Base-by-base conservation (phyloP, 768 basidiomycete species). In the Sarcodon aspratus region DNA sequence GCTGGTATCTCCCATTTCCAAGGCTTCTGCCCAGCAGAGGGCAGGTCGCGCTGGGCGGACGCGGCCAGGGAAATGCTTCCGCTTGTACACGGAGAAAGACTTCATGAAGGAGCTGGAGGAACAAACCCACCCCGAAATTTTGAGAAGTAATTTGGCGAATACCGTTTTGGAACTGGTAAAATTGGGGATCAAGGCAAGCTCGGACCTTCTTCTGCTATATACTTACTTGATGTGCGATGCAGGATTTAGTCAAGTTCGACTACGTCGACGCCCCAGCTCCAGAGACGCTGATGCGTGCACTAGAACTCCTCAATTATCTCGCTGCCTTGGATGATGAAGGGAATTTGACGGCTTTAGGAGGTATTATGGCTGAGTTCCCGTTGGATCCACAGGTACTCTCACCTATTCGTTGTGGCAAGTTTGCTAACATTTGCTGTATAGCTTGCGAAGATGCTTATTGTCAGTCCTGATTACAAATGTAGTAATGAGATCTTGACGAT, bases 41-140 rank as follows among this genome's bases (percentile, higher is more conserved):
- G 89, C 94, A 1, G 93, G 94, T 38, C 88, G 93, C 61, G 93
- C 93, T 1, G 93, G 93, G 40, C 78, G 93, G 50, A 96, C 94
- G 31, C 69, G 90, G 48, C 93, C 93, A 0, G 94, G 93, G 32
- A 96, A 95, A 63, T 95, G 93, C 61, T 96, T 94, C 69, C 72
- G 93, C 53, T 60, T 96, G 52, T 96, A 94, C 60, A 95, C 92
- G 0, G 90, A 96, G 63, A 85, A 89, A 61, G 90, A 96, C 64
- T 96, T 93, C 55, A 90, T 94, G 75, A 76, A 73, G 52, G 89
- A 95, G 64, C 69, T 96, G 44, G 88, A 95, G 64, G 92, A 95
- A 59, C 93, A 96, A 65, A 96, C 94, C 1, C 79, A 91, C 59
- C 93, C 93, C 0, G 94, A 96, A 65, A 95, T 96, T 57, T 65